These are phyloP conservation scores for Rubroshorea leprosula DNA, from an alignment of 345 rosid species.

Conservation along the genomic window DNA sequence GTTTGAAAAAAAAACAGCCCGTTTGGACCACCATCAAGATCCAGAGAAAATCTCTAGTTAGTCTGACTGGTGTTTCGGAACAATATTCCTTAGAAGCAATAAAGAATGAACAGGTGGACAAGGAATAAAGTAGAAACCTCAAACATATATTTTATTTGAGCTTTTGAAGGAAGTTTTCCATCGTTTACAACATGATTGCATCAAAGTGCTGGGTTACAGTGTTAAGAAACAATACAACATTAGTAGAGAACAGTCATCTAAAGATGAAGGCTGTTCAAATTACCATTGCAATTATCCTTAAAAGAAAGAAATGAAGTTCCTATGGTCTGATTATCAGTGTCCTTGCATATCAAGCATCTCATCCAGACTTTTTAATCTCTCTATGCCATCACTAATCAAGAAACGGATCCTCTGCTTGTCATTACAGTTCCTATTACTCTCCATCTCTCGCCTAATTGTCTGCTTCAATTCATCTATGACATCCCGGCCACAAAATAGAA, in stretches of 20 bases:
- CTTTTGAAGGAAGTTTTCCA: too few species aligned
- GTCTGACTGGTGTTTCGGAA: too few species aligned
- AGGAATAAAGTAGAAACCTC: too few species aligned
- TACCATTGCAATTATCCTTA: background rate
- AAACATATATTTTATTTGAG: too few species aligned
- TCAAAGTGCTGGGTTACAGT: too few species aligned
- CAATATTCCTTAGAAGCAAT: too few species aligned
- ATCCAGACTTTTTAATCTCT: constrained; percentile 60
- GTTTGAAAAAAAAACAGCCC: too few species aligned
- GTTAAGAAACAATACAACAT: background rate
- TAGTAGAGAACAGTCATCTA: background rate
- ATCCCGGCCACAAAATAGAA: constrained; percentile 1
- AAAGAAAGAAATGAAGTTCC: constrained; percentile 2
- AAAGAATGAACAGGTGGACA: too few species aligned
- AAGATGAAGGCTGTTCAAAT: background rate
- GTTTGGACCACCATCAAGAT: too few species aligned
- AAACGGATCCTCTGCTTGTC: constrained; percentile 68
- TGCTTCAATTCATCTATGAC: constrained; percentile 52
- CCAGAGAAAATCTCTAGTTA: too few species aligned
- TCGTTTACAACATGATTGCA: too few species aligned
- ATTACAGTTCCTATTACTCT: constrained; percentile 50
- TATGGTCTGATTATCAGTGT: constrained; percentile 19
- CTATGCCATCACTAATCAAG: constrained; percentile 70
- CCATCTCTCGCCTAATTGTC: constrained; percentile 67
- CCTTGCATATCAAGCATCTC: constrained; percentile 94